Evolutionary conservation across 495 filamentous ascomycete species (phyloP).

Genomic region (Aspergillus leporis): DNA sequence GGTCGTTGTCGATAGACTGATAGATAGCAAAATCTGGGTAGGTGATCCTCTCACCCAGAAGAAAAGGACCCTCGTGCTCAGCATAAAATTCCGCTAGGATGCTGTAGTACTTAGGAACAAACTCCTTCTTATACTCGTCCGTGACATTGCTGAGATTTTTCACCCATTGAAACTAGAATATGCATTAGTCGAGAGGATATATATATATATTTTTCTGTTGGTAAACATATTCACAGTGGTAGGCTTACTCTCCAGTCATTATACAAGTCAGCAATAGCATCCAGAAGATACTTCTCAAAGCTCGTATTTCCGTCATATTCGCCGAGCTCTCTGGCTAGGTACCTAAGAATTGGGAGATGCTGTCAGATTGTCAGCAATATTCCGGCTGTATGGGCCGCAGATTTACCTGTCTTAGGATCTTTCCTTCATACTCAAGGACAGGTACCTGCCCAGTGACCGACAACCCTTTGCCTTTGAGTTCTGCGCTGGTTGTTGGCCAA

Average conservation of each 20-base stretch:
- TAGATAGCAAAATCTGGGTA: slow-evolving; percentile 40
- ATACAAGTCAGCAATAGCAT: slow-evolving; percentile 45
- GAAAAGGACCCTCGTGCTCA: slow-evolving; percentile 28
- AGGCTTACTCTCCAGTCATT: slow-evolving; percentile 37
- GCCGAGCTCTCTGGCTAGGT: slow-evolving; percentile 38
- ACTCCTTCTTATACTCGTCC: slow-evolving; percentile 24
- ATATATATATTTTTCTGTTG: too few relatives aligned
- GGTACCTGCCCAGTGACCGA: slow-evolving; percentile 39
- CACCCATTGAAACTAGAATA: slow-evolving; percentile 28
- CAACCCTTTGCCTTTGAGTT: slow-evolving; percentile 28
- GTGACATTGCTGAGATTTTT: slow-evolving; percentile 18
- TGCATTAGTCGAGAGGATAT: background rate
- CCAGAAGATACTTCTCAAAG: slow-evolving; percentile 42
- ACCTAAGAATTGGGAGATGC: slow-evolving; percentile 43
- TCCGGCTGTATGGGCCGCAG: background rate
- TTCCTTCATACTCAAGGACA: slow-evolving; percentile 41
- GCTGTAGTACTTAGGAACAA: slow-evolving; percentile 29
- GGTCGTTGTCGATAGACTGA: slow-evolving; percentile 35
- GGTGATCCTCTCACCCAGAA: slow-evolving; percentile 32
- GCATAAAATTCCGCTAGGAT: slow-evolving; percentile 27
- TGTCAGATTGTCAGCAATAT: slow-evolving; percentile 10
- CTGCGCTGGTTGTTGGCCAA: slow-evolving; percentile 37
- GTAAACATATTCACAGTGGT: background rate
- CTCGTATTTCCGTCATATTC: slow-evolving; percentile 40
- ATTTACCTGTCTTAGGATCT: slow-evolving; percentile 39